These are phyloP conservation scores for Pichia sp. DNA, from an alignment of 1,139 yeast genomes.

Conservation along the genomic window DNA sequence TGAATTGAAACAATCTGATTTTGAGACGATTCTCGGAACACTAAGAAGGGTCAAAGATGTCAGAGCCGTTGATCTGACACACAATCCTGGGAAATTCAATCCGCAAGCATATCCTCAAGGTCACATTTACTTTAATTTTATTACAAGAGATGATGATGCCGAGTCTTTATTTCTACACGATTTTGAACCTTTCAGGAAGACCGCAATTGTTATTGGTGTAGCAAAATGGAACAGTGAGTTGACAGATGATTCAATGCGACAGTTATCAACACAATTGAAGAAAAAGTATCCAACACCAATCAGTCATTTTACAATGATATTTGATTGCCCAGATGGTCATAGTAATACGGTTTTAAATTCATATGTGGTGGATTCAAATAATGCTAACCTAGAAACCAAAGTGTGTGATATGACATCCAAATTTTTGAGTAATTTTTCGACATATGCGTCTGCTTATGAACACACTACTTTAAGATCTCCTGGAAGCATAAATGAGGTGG, in stretches of 20 bases:
- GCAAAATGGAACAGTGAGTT: constrained; percentile 34
- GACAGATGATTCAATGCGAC: constrained; percentile 25
- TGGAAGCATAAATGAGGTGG: constrained; percentile 37
- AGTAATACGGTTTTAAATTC: constrained; percentile 9
- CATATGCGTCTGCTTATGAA: constrained; percentile 59
- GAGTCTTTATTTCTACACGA: constrained; percentile 67
- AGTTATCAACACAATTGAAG: constrained; percentile 30
- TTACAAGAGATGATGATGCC: constrained; percentile 40
- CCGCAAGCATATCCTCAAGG: constrained; percentile 87
- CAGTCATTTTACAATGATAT: constrained; percentile 53
- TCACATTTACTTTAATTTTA: constrained; percentile 50
- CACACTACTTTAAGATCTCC: constrained; percentile 72
- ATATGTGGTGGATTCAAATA: constrained; percentile 14
- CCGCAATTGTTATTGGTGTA: constrained; percentile 60
- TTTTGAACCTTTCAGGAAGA: constrained; percentile 81
- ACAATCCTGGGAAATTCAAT: constrained; percentile 57
- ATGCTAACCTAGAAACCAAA: constrained; percentile 47
- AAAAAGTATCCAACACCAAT: constrained; percentile 50
- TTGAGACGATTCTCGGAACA: constrained; percentile 36
- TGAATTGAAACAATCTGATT: constrained; percentile 39
- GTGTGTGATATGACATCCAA: constrained; percentile 65
- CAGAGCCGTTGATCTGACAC: constrained; percentile 65
- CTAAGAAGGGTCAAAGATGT: constrained; percentile 53
- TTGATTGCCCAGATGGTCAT: constrained; percentile 38
- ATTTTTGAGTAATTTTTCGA: constrained; percentile 56